phyloP scores from a whole-genome alignment of 2,329 filamentous ascomycete species.

The Zasmidium angulare region DNA sequence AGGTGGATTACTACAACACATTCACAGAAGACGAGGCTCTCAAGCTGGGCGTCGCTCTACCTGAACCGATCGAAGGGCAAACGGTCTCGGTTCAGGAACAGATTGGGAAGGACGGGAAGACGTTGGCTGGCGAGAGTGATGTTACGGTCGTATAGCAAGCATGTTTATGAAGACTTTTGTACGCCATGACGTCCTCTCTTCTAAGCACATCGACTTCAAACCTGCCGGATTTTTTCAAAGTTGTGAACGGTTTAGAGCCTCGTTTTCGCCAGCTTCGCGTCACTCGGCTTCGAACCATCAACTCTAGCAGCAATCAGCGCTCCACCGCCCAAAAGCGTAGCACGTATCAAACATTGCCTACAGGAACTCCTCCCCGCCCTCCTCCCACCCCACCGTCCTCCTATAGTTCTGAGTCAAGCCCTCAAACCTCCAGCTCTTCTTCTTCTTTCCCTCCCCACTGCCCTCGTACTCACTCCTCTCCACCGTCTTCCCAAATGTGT shows the following conservation, averaged over 20 bases:
- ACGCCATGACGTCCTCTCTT: too few relatives aligned
- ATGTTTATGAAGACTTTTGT: neutral
- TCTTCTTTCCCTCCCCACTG: neutral
- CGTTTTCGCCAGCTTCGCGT: too few relatives aligned
- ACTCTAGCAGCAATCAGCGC: too few relatives aligned
- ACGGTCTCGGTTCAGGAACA: slow-evolving; percentile 1
- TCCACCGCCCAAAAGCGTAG: too few relatives aligned
- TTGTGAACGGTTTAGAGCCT: too few relatives aligned
- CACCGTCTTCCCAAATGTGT: slow-evolving; percentile 12
- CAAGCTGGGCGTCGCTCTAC: slow-evolving; percentile 22
- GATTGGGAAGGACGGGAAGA: slow-evolving; percentile 6
- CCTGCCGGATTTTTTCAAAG: too few relatives aligned
- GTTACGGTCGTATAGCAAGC: neutral
- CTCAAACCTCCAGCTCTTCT: slow-evolving; percentile 20
- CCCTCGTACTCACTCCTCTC: neutral
- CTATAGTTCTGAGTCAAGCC: slow-evolving; percentile 24
- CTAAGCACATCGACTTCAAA: too few relatives aligned
- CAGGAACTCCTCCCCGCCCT: neutral
- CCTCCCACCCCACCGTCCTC: slow-evolving; percentile 20
- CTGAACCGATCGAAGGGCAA: slow-evolving; percentile 16
- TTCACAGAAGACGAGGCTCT: slow-evolving; percentile 32
- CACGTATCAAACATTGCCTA: too few relatives aligned
- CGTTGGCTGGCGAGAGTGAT: neutral
- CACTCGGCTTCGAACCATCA: too few relatives aligned
- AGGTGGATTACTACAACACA: slow-evolving; percentile 36